These are phyloP conservation scores for Cucumis cinereus DNA, from an alignment of 306 rosid species.

Conservation along the genomic window DNA sequence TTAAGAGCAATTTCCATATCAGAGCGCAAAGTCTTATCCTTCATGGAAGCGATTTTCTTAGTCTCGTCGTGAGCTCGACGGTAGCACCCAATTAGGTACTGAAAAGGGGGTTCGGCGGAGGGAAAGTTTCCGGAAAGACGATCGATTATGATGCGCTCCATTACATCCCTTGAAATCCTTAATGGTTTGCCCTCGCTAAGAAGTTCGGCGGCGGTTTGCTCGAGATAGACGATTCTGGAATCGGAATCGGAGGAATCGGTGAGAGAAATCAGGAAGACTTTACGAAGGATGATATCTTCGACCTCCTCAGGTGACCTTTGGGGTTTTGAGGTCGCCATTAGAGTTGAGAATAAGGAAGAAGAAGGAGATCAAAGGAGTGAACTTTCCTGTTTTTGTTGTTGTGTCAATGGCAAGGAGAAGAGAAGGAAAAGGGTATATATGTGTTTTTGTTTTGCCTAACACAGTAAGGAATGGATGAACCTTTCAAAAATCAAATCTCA, in stretches of 20 bases:
- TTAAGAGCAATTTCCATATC: slow-evolving; percentile 49
- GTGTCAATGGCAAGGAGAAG: not conserved
- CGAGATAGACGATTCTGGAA: slow-evolving; percentile 52
- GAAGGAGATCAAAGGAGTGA: not conserved
- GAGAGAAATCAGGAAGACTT: slow-evolving; percentile 64
- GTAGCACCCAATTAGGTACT: slow-evolving; percentile 63
- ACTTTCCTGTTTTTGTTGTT: not conserved
- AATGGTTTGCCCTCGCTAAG: slow-evolving; percentile 69
- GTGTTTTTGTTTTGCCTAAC: no score
- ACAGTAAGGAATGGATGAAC: no score
- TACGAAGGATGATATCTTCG: slow-evolving; percentile 78
- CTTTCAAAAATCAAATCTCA: no score
- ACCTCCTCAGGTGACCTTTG: slow-evolving; percentile 68
- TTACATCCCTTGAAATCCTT: slow-evolving; percentile 49
- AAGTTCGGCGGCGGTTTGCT: slow-evolving; percentile 77
- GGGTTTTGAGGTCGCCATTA: slow-evolving; percentile 63
- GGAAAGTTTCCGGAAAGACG: slow-evolving; percentile 47
- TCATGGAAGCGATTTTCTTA: slow-evolving; percentile 59
- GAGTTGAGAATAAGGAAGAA: not conserved
- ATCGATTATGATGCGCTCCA: slow-evolving; percentile 73
- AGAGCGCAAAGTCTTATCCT: slow-evolving; percentile 43
- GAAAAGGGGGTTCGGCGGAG: slow-evolving; percentile 38
- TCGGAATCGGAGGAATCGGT: slow-evolving; percentile 24
- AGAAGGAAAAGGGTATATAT: not conserved
- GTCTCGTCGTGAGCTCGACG: slow-evolving; percentile 69